A percentile compares a stretch with the other conserved stretches of the same genome.
Evolutionary conservation across 306 rosid genomes (phyloP).

Genomic region (Malus domestica): ASM211411v1 NC_041799.1:4380501-4381000

Average conservation of each 20-base stretch:
- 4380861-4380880: slow-evolving; percentile 34
- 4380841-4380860: slow-evolving; percentile 39
- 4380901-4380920: slow-evolving; percentile 86
- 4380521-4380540: slow-evolving; percentile 9
- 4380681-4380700: slow-evolving; percentile 77
- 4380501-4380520: neutral
- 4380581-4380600: slow-evolving; percentile 84
- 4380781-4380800: slow-evolving; percentile 79
- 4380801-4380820: slow-evolving; percentile 56
- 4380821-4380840: slow-evolving; percentile 46
- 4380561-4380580: slow-evolving; percentile 35
- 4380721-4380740: slow-evolving; percentile 88
- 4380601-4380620: slow-evolving; percentile 87
- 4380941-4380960: slow-evolving; percentile 66
- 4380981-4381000: slow-evolving; percentile 87
- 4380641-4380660: slow-evolving; percentile 92
- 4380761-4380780: slow-evolving; percentile 65
- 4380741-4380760: slow-evolving; percentile 76
- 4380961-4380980: slow-evolving; percentile 71
- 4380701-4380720: slow-evolving; percentile 82
- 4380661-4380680: slow-evolving; percentile 96
- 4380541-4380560: slow-evolving; percentile 35
- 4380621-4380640: slow-evolving; percentile 93
- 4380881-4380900: slow-evolving; percentile 82
- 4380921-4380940: slow-evolving; percentile 58